Evolutionary conservation across 345 rosid species (phyloP).

Genomic region (Gossypioides kirkii): DNA sequence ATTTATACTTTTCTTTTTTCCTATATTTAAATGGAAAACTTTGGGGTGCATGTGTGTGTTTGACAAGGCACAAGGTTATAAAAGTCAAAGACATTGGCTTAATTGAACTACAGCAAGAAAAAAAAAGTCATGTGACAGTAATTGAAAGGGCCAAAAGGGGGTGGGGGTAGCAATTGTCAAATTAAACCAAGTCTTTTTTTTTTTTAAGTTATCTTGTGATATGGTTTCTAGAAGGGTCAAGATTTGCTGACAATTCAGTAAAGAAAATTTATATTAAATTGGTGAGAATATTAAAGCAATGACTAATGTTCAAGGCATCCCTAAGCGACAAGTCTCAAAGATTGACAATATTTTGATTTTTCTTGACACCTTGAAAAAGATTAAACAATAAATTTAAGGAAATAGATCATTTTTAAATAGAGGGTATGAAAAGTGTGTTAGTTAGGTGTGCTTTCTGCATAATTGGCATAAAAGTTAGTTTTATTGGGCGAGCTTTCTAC

Average conservation of each 20-base stretch:
- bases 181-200: background rate
- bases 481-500: no score
- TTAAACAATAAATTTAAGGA: no score
- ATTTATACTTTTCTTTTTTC: background rate
- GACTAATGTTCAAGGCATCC: background rate
- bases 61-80: background rate
- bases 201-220: background rate
- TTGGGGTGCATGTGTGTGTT: background rate
- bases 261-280: background rate
- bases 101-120: background rate
- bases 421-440: no score
- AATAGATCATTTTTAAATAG: no score
- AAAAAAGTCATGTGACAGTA: background rate
- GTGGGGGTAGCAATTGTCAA: background rate
- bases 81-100: background rate
- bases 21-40: background rate
- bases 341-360: background rate
- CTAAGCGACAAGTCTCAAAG: background rate
- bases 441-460: no score
- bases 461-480: no score
- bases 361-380: background rate
- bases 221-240: background rate
- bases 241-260: background rate
- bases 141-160: background rate
- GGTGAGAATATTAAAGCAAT: slow-evolving; percentile 1